Percentiles rank a stretch among this genome's conserved stretches.
These are phyloP conservation scores for Pythium monospermum DNA, from an alignment of 352 stramenopile species.

Conservation along the genomic window DNA sequence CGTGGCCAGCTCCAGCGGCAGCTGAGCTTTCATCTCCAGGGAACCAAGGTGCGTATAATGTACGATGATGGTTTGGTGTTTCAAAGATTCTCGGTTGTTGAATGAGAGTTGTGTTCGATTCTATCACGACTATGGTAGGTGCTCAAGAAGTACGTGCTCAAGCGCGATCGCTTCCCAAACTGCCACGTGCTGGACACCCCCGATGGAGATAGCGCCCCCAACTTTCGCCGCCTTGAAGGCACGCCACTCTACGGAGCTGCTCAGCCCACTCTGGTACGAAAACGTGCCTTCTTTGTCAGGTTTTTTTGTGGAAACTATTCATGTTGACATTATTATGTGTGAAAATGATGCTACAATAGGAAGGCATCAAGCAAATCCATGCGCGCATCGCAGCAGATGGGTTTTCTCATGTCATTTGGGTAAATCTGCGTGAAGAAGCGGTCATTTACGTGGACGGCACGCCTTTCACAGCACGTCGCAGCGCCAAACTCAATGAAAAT, in stretches of 20 bases:
- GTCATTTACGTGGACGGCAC: constrained; percentile 78
- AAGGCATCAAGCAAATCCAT: constrained; percentile 74
- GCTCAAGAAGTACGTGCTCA: constrained; percentile 82
- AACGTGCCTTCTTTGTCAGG: background rate
- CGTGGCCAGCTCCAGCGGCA: constrained; percentile 41
- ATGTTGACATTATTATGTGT: background rate
- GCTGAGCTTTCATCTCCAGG: constrained; percentile 54
- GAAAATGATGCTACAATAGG: constrained; percentile 14
- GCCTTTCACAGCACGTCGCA: constrained; percentile 66
- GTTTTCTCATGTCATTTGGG: constrained; percentile 77
- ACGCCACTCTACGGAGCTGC: constrained; percentile 70
- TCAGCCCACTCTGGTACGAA: constrained; percentile 62
- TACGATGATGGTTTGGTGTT: background rate
- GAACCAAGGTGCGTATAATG: constrained; percentile 47
- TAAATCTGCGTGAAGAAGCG: constrained; percentile 81
- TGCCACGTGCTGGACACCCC: constrained; percentile 66
- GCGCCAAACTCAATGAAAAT: constrained; percentile 79
- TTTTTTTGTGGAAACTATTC: background rate
- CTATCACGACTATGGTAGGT: no score
- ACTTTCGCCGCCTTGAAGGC: constrained; percentile 67
- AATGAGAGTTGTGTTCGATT: no score
- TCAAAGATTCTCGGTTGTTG: no score
- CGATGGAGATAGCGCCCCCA: constrained; percentile 62
- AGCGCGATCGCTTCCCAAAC: constrained; percentile 74
- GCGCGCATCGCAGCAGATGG: constrained; percentile 56